Conservation (phyloP, 2,329 filamentous ascomycete species). For the Chaetomiaceae sp. region DNA sequence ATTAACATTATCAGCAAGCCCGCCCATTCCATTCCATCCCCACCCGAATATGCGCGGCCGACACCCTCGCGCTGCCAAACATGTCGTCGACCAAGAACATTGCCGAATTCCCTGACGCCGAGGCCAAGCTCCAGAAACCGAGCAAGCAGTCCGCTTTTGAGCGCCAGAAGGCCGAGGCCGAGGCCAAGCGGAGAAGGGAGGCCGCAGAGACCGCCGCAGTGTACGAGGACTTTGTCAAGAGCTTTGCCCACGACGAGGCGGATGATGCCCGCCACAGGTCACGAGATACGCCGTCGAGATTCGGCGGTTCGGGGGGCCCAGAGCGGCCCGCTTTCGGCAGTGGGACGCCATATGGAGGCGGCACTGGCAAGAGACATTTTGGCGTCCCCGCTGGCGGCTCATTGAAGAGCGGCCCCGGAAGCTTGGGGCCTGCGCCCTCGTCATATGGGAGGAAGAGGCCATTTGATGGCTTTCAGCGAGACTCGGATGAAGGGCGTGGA, state of each 20-base stretch:
- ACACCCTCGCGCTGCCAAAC: constrained; percentile 15
- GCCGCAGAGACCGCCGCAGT: constrained; percentile 83
- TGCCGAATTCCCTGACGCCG: constrained; percentile 63
- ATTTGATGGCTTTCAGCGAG: constrained; percentile 40
- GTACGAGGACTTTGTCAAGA: constrained; percentile 83
- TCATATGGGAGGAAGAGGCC: constrained; percentile 51
- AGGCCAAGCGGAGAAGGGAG: constrained; percentile 80
- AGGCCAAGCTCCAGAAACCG: constrained; percentile 72
- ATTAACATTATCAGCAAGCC: background rate
- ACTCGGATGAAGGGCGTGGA: constrained; percentile 31
- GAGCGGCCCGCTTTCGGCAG: constrained; percentile 30
- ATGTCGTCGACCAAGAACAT: constrained; percentile 49
- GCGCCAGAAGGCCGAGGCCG: constrained; percentile 80
- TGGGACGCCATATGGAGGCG: constrained; percentile 28
- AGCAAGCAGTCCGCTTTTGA: constrained; percentile 85
- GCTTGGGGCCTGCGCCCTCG: constrained; percentile 49
- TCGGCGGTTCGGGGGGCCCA: constrained; percentile 19
- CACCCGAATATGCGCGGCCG: constrained; percentile 15
- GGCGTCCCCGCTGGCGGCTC: constrained; percentile 48
- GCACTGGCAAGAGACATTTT: constrained; percentile 59
- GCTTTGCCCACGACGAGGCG: constrained; percentile 59
- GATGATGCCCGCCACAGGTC: constrained; percentile 32
- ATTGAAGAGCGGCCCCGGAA: constrained; percentile 59
- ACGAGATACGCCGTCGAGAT: constrained; percentile 15
- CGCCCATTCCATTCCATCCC: background rate